These are phyloP conservation scores for Phytopythium oedochilum DNA, from an alignment of 352 stramenopile species.

Conservation along the genomic window DNA sequence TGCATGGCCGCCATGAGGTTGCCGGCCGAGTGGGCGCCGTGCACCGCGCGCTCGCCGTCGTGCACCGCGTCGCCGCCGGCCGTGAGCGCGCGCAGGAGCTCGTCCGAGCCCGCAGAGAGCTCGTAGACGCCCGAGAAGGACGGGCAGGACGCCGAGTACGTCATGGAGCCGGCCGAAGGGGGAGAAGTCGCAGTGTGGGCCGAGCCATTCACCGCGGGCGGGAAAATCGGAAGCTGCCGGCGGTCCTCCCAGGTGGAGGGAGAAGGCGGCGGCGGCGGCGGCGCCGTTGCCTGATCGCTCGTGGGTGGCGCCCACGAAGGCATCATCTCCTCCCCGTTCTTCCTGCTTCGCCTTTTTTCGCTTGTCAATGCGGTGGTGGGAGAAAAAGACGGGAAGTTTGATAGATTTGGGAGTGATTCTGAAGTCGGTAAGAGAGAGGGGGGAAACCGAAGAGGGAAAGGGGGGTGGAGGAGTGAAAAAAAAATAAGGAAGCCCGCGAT, in stretches of 20 bases:
- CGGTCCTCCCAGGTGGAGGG: background rate
- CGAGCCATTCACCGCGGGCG: background rate
- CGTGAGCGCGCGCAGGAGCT: constrained; percentile 35
- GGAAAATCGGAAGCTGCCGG: background rate
- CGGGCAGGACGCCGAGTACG: constrained; percentile 69
- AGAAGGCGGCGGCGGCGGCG: background rate
- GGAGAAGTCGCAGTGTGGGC: constrained; percentile 13
- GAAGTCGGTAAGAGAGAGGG: background rate
- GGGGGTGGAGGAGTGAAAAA: background rate
- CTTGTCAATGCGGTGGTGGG: background rate
- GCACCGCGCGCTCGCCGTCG: constrained; percentile 16
- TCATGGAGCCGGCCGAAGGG: constrained; percentile 19
- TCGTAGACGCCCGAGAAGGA: constrained; percentile 69
- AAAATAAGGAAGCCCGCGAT: background rate
- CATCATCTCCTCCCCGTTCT: background rate
- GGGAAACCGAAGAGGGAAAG: background rate
- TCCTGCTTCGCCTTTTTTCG: background rate
- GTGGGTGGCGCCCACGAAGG: background rate
- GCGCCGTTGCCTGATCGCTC: background rate
- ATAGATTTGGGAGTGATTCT: background rate
- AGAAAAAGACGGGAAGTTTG: no score
- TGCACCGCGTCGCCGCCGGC: constrained; percentile 16
- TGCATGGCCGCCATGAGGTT: constrained; percentile 8
- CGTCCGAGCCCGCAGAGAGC: constrained; percentile 24
- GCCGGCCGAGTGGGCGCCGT: constrained; percentile 9